Conservation (phyloP, 2,329 filamentous ascomycete species). For the Clarireedia paspali region DNA sequence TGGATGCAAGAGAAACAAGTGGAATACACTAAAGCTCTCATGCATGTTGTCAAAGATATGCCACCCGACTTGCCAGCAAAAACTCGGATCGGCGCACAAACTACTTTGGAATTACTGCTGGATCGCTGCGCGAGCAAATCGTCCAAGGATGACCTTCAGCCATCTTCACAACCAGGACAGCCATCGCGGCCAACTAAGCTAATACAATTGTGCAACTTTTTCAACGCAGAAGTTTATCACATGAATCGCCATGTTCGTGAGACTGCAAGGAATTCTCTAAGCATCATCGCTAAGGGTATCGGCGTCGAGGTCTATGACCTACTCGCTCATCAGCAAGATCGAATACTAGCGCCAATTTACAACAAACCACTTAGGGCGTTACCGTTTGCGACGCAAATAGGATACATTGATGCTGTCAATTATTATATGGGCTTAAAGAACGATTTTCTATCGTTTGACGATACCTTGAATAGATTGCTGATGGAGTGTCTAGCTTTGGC, state of each 20-base stretch:
- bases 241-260: constrained; percentile 94
- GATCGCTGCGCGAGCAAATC: constrained; percentile 70
- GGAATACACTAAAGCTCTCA: constrained; percentile 82
- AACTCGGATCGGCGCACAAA: constrained; percentile 74
- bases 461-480: constrained; percentile 79
- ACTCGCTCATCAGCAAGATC: constrained; percentile 81
- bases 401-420: constrained; percentile 95
- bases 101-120: constrained; percentile 73
- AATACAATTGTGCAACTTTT: constrained; percentile 70
- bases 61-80: constrained; percentile 87
- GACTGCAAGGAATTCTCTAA: constrained; percentile 73
- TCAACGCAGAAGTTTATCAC: constrained; percentile 84
- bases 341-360: constrained; percentile 85
- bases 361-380: constrained; percentile 88
- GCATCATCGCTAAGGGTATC: constrained; percentile 71
- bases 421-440: constrained; percentile 87
- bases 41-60: constrained; percentile 98
- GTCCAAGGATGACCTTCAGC: constrained; percentile 68
- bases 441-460: constrained; percentile 86
- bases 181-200: constrained; percentile 58
- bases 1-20: constrained; percentile 80
- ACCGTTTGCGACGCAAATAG: constrained; percentile 92
- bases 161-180: constrained; percentile 42
- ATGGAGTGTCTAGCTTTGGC: constrained; percentile 91
- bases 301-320: constrained; percentile 79